Percentiles rank a stretch among this genome's conserved stretches.
Evolutionary conservation across 495 filamentous ascomycete species (phyloP).

Genomic region (Elaphomyces granulatus): DNA sequence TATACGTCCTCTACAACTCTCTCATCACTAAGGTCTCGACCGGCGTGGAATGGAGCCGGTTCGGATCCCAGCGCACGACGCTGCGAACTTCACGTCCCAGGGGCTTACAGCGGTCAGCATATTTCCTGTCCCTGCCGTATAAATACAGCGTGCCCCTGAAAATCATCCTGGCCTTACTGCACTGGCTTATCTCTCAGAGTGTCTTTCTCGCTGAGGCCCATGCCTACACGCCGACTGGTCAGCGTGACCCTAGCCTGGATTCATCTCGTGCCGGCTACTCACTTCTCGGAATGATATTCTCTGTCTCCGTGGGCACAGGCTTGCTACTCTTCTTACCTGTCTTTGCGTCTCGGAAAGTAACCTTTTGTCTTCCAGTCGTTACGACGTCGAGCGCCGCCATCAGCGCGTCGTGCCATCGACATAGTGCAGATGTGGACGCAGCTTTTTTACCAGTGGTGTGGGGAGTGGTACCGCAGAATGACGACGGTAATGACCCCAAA

Average conservation of each 20-base stretch:
- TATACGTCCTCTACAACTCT: no score
- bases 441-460: no score
- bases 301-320: no score
- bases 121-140: constrained; percentile 34
- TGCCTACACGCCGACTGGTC: constrained; percentile 2
- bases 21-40: no score
- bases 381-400: no score
- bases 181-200: constrained; percentile 29
- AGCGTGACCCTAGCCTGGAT: constrained; percentile 5
- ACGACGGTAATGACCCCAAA: no score
- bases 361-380: no score
- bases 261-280: constrained; percentile 20
- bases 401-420: no score
- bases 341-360: no score
- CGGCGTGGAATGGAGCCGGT: constrained; percentile 17
- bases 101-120: constrained; percentile 29
- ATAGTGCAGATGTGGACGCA: no score
- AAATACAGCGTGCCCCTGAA: constrained; percentile 26
- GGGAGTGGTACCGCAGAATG: no score
- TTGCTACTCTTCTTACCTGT: no score
- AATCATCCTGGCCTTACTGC: constrained; percentile 16
- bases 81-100: constrained; percentile 29
- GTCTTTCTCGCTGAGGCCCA: constrained; percentile 23
- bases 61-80: constrained; percentile 12
- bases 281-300: constrained; percentile 18